Base-by-base conservation (phyloP, 1,284 basidiomycete species). In the Polyporus tsugae region DNA sequence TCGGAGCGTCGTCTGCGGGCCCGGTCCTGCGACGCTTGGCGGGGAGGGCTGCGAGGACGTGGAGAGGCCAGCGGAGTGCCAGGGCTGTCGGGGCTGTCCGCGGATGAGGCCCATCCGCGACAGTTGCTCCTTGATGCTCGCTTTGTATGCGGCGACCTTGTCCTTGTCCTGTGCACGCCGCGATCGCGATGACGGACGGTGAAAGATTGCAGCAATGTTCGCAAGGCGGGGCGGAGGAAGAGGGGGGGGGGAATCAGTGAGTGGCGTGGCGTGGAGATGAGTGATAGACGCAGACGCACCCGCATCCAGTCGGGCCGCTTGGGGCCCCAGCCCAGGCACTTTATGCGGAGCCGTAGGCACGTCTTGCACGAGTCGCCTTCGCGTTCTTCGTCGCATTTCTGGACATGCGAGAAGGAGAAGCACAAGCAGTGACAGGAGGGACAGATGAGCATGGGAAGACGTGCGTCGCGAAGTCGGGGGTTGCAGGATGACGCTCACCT, bases 331-430 rank as follows among this genome's bases (percentile, higher is more conserved):
- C 92, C 93, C 4, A 94, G 83, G 79, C 92, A 94, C 60, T 91
- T 85, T 75, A 94, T 91, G 64, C 87, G 88, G 29, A 94, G 83
- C 52, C 92, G 90, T 72, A 87, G 86, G 77, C 92, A 94, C 0
- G 92, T 94, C 74, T 88, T 86, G 80, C 92, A 94, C 3, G 92
- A 90, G 77, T 91, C 87, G 71, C 87, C 89, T 76, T 92, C 89
- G 73, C 90, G 87, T 75, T 91, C 88, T 76, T 94, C 92, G 78
- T 94, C 93, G 78, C 93, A 94, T 91, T 93, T 93, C 92, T 94
- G 77, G 36, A 49, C 33, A 42, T 55, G 62, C 29, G 38, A 39
- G 58, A 41, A 41, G 58, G 58, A 13, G 58, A 59, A 41, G 58
- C 38, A 25, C 17, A 53, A 41, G 63, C 22, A 41, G 36, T 55